Evolutionary conservation across 2,329 filamentous ascomycete species (phyloP).

Genomic region (Septoria linicola): DNA sequence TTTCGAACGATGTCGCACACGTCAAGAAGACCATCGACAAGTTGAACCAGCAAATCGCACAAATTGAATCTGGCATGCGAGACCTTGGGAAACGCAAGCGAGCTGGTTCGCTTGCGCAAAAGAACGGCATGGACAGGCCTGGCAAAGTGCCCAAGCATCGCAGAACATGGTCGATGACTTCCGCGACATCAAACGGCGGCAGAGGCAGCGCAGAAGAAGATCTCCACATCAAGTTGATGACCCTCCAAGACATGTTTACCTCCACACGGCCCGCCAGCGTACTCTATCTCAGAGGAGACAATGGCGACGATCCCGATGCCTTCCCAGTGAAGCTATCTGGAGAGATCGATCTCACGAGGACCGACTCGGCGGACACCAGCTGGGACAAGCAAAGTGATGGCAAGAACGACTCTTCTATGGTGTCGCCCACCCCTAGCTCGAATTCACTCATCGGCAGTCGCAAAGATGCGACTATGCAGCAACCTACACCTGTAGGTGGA

Average conservation of each 20-base stretch:
- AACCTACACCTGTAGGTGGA: conserved; percentile 45
- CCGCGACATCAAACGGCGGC: conserved; percentile 51
- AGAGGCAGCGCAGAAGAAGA: conserved; percentile 61
- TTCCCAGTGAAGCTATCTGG: conserved; percentile 73
- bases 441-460: conserved; percentile 45
- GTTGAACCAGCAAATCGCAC: conserved; percentile 86
- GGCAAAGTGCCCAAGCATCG: conserved; percentile 90
- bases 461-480: conserved; percentile 45
- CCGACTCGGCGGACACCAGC: conserved; percentile 48
- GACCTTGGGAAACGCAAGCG: conserved; percentile 62
- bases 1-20: conserved; percentile 91
- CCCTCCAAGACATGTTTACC: conserved; percentile 83
- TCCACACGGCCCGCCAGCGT: conserved; percentile 77
- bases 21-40: conserved; percentile 97
- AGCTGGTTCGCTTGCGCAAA: conserved; percentile 51
- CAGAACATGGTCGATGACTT: conserved; percentile 92
- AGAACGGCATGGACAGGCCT: conserved; percentile 57
- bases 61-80: conserved; percentile 63
- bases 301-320: conserved; percentile 74
- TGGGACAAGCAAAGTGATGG: conserved; percentile 53
- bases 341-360: conserved; percentile 59
- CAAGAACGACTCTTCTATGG: conserved; percentile 56
- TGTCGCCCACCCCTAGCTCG: conserved; percentile 51
- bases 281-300: conserved; percentile 73
- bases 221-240: conserved; percentile 73